A percentile compares a stretch with the other conserved stretches of the same genome.
These are phyloP conservation scores for Pythium pyrilobum DNA, from an alignment of 352 stramenopile genomes.

Conservation along the genomic window DNA sequence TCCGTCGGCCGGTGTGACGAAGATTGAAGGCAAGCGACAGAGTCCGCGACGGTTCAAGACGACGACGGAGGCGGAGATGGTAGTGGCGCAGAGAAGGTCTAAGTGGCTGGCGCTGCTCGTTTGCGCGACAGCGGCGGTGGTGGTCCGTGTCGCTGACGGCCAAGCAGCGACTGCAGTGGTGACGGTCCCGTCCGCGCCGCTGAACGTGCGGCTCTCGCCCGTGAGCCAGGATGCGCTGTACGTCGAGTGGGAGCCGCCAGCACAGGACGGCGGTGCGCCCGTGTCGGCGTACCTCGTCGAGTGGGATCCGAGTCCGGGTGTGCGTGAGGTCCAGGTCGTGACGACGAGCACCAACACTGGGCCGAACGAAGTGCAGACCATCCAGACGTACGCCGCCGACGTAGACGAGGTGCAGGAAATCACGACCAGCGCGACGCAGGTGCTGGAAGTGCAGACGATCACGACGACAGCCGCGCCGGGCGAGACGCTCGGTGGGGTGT, in stretches of 20 bases:
- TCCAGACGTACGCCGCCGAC: constrained; percentile 78
- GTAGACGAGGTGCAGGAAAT: constrained; percentile 90
- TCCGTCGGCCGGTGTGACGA: no score
- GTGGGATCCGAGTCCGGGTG: constrained; percentile 89
- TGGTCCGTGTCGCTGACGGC: background rate
- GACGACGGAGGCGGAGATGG: no score
- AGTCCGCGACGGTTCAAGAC: no score
- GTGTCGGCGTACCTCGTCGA: constrained; percentile 84
- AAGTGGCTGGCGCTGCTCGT: background rate
- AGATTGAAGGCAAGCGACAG: no score
- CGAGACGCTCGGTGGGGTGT: constrained; percentile 82
- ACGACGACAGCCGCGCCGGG: constrained; percentile 79
- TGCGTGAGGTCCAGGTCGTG: constrained; percentile 87
- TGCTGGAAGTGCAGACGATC: constrained; percentile 79
- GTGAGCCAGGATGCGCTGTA: constrained; percentile 68
- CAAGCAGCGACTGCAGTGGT: background rate
- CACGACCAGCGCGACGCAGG: constrained; percentile 54
- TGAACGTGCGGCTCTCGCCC: constrained; percentile 58
- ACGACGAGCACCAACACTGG: constrained; percentile 76
- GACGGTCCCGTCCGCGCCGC: constrained; percentile 36
- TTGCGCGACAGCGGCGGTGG: background rate
- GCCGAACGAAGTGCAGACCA: constrained; percentile 92
- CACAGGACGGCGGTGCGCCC: constrained; percentile 62
- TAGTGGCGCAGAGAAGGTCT: no score
- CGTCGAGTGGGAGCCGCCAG: constrained; percentile 69